Evolutionary conservation across 1,139 yeast genomes (phyloP), one percentile per base, ranked within the genome.

Genomic region (Pneumocystis sp.): DNA sequence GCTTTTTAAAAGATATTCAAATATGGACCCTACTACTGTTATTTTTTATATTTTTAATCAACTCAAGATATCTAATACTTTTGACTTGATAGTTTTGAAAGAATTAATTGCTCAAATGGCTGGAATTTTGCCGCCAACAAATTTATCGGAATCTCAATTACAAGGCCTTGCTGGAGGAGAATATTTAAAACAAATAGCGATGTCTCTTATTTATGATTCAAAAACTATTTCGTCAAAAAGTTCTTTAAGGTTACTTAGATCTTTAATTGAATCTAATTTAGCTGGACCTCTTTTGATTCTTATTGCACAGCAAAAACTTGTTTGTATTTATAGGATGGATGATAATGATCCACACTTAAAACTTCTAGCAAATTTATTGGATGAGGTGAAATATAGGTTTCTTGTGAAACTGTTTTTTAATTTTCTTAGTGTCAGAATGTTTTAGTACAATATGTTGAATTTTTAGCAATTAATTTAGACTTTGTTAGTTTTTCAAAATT

Each of bases 81-180:
- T 86, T 35, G 87, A 87, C n/a, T 75, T 89, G 2, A 78, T 86
- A 39, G 82, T 93, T 10, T 75, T 93, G 63, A 82, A 83, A 69
- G 95, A 89, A 67, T 76, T 91, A 64, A 75, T 91, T 25, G 75
- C 81, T 35, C 81, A 85, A 17, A 89, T 91, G 87, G 89, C 95
- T 21, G 97, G 97, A 3, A 82, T 90, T 56, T 87, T 86, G 68
- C 81, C 85, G 29, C 81, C 81, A 44, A 78, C 85, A 4, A 86
- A 88, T 71, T 76, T 89, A 63, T 85, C 91, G 0, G 75, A 81
- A 6, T 77, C 79, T 35, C 96, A 89, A 72, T 80, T 91, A 25
- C 80, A 83, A 65, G 80, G 84, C 75, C 76, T 91, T 60, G 85
- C 86, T 67, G 83, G 89, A 59, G 95, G 89, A 0, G 77, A 80